Evolutionary conservation across 2,329 filamentous ascomycete genomes (phyloP), one percentile per base, ranked within the genome.

Genomic region (Fusarium cicatricum): DNA sequence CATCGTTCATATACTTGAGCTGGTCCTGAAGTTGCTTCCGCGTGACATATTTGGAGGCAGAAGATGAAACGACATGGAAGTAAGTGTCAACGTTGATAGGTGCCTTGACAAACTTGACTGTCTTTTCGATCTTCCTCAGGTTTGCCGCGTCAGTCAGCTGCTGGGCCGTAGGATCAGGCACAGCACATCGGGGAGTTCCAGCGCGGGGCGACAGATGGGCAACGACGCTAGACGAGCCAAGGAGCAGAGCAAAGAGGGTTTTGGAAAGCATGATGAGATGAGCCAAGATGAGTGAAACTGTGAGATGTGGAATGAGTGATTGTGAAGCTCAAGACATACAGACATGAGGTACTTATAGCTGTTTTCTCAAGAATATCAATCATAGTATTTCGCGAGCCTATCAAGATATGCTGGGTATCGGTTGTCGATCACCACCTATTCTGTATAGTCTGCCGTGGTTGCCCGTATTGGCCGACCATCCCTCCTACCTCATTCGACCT

Each of bases 1-100:
- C 77, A 0, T 60, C 48, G 66, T 83, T 83, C 64, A 84, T 64
- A 16, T 77, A 75, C 4, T 69, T 58, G n/a, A 83, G 64, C 71
- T 84, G 80, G 11, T 49, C 52, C 10, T 55, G 51, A 1, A 67
- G 40, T 21, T 64, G 56, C 4, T 39, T 43, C 23, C 63, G 28
- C 9, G 65, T 49, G 15, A 68, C 50, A 46, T 66, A 66, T 11
- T 66, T 67, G 5, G 60, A 58, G 10, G 43, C 52, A 17, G 65
- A 54, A 1, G 65, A 60, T 0, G 65, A 65, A 5, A 67, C 58
- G 7, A 67, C 65, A n/a, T 67, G 65, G 42, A 67, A 67, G 37
- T 67, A 67, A 2, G 66, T 67, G 10, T 67, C 64, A 4, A 67
- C 39, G 2, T 40, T 26, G 37, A 67, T 62, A 1, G 64, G 47